phyloP scores from a whole-genome alignment of 2,329 filamentous ascomycete species.

The Neurospora sp. region DNA sequence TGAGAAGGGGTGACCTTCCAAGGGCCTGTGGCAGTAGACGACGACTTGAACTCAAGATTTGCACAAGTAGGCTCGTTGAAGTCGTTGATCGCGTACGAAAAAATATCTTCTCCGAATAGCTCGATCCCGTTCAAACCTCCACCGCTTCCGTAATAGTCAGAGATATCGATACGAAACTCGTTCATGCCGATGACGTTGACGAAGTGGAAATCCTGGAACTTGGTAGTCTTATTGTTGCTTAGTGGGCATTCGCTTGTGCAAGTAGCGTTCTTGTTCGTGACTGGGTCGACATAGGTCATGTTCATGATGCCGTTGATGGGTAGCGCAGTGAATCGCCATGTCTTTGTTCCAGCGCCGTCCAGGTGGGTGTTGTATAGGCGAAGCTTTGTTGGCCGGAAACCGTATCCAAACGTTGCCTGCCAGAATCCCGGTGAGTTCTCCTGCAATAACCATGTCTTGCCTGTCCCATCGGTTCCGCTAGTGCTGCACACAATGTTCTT shows the following conservation, averaged over 20 bases:
- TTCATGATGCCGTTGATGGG: constrained; percentile 93
- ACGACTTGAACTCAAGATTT: constrained; percentile 52
- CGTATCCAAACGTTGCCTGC: constrained; percentile 73
- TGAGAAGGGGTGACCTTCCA: constrained; percentile 63
- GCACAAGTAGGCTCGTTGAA: constrained; percentile 86
- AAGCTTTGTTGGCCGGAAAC: constrained; percentile 78
- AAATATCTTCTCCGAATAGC: constrained; percentile 77
- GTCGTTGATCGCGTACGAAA: constrained; percentile 69
- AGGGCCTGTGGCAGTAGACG: constrained; percentile 57
- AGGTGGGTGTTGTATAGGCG: constrained; percentile 79
- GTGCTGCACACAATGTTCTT: constrained; percentile 75
- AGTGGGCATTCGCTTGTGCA: constrained; percentile 85
- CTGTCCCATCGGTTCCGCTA: constrained; percentile 52
- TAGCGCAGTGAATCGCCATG: constrained; percentile 75
- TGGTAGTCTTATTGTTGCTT: constrained; percentile 52
- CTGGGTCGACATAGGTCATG: constrained; percentile 76
- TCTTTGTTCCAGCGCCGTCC: constrained; percentile 77
- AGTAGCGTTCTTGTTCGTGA: constrained; percentile 52
- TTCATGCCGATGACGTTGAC: constrained; percentile 84
- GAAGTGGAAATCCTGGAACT: constrained; percentile 84
- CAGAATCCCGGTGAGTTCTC: constrained; percentile 71
- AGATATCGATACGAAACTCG: constrained; percentile 74
- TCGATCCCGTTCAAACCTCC: constrained; percentile 80
- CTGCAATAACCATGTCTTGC: constrained; percentile 72
- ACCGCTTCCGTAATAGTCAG: constrained; percentile 75